Evolutionary conservation across 257 asterid species (phyloP).

Genomic region (Solanum rostratum): DNA sequence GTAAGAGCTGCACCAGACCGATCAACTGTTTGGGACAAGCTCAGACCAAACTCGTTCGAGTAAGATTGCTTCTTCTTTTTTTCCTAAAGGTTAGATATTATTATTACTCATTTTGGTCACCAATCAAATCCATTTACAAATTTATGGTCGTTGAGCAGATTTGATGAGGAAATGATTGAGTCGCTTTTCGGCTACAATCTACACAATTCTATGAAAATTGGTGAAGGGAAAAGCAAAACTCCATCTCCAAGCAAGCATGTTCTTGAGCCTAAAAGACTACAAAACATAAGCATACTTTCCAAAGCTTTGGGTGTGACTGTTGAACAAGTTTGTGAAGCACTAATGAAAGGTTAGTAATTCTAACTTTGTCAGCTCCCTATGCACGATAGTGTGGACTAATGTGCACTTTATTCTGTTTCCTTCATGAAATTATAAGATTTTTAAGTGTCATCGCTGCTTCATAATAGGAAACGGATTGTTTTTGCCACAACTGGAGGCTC

Average conservation of each 20-base stretch:
- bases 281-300: conserved; percentile 81
- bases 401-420: background rate
- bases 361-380: background rate
- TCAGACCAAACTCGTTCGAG: conserved; percentile 88
- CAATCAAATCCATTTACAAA: background rate
- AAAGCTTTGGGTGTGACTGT: conserved; percentile 68
- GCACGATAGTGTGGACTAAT: background rate
- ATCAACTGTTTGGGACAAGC: conserved; percentile 93
- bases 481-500: conserved; percentile 82
- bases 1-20: conserved; percentile 85
- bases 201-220: conserved; percentile 49
- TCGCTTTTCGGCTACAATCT: conserved; percentile 83
- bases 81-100: background rate
- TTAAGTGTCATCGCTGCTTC: background rate
- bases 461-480: conserved; percentile 68
- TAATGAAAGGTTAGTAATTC: conserved; percentile 41
- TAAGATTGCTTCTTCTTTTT: conserved; percentile 19
- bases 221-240: conserved; percentile 57
- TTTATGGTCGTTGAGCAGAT: conserved; percentile 26
- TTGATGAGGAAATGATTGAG: conserved; percentile 94
- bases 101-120: background rate
- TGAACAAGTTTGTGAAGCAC: conserved; percentile 75
- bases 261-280: conserved; percentile 91
- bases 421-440: background rate
- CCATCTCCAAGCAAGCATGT: conserved; percentile 88